Conservation (phyloP, 208 protist genomes). For the Crithidia mellificae region DNA sequence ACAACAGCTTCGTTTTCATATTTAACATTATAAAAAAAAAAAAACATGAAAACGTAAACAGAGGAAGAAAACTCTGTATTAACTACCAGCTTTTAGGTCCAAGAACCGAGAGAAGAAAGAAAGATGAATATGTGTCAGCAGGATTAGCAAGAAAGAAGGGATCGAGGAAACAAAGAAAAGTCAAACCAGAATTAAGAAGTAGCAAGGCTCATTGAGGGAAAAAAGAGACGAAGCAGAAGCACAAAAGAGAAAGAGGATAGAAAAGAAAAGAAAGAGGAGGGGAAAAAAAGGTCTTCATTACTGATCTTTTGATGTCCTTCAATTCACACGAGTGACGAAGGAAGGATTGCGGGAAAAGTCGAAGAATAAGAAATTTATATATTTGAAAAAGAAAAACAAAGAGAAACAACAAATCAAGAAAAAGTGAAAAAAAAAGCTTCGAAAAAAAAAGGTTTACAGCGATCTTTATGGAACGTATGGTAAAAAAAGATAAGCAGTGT, state of each 20-base stretch:
- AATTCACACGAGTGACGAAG: too few relatives aligned
- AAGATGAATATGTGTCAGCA: neutral
- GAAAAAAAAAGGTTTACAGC: neutral
- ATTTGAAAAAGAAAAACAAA: neutral
- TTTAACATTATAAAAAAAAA: too few relatives aligned
- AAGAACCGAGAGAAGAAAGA: too few relatives aligned
- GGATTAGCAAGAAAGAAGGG: neutral
- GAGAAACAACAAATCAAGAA: conserved; percentile 3
- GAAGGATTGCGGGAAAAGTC: too few relatives aligned
- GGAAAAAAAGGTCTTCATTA: neutral
- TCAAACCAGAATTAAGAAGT: too few relatives aligned
- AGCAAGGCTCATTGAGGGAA: too few relatives aligned
- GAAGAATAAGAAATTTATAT: too few relatives aligned
- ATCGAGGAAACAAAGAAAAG: neutral
- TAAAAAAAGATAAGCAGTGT: neutral
- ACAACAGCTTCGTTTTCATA: too few relatives aligned
- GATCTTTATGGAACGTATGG: neutral
- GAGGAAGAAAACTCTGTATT: neutral
- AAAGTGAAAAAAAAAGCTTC: neutral
- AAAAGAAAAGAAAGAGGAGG: neutral
- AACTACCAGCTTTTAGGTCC: too few relatives aligned
- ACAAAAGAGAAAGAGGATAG: conserved; percentile 1
- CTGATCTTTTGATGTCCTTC: neutral
- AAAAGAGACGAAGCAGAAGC: neutral
- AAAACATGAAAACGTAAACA: neutral